phyloP scores from a whole-genome alignment of 768 basidiomycete species.

The Paxillus rubicundulus region DNA sequence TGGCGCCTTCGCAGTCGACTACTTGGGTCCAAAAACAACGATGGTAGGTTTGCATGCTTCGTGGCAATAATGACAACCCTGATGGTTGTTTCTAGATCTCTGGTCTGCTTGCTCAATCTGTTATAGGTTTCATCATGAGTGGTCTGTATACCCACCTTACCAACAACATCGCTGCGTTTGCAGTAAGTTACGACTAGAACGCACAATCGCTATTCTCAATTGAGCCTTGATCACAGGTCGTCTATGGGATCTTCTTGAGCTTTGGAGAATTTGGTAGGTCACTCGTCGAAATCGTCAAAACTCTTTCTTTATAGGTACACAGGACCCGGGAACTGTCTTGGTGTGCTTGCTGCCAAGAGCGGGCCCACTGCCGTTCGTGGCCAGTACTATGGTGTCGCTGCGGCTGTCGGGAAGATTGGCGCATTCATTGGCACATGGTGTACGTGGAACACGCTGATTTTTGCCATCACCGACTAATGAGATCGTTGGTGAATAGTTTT shows the following conservation, averaged over 20 bases:
- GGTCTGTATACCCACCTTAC: slow-evolving; percentile 68
- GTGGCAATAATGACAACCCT: background rate
- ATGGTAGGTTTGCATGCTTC: slow-evolving; percentile 46
- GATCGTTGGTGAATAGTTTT: slow-evolving; percentile 42
- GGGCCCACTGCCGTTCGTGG: slow-evolving; percentile 85
- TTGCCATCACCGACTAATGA: slow-evolving; percentile 4
- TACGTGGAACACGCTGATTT: slow-evolving; percentile 32
- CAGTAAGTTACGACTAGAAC: slow-evolving; percentile 40
- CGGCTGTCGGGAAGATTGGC: slow-evolving; percentile 82
- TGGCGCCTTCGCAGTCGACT: slow-evolving; percentile 76
- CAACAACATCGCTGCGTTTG: slow-evolving; percentile 68
- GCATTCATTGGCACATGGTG: slow-evolving; percentile 84
- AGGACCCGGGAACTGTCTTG: slow-evolving; percentile 85
- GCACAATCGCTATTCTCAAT: background rate
- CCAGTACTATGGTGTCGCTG: slow-evolving; percentile 82
- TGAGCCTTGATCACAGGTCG: slow-evolving; percentile 42
- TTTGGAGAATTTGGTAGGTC: slow-evolving; percentile 78
- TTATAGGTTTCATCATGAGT: slow-evolving; percentile 88
- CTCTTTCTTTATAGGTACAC: slow-evolving; percentile 4
- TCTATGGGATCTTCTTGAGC: slow-evolving; percentile 89
- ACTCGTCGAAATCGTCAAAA: background rate
- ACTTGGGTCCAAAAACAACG: slow-evolving; percentile 70
- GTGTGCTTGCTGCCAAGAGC: slow-evolving; percentile 80
- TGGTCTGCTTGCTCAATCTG: slow-evolving; percentile 64
- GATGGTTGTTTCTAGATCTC: slow-evolving; percentile 44